phyloP scores from a whole-genome alignment of 352 stramenopile genomes.

The Phytopythium mirpurense region DNA sequence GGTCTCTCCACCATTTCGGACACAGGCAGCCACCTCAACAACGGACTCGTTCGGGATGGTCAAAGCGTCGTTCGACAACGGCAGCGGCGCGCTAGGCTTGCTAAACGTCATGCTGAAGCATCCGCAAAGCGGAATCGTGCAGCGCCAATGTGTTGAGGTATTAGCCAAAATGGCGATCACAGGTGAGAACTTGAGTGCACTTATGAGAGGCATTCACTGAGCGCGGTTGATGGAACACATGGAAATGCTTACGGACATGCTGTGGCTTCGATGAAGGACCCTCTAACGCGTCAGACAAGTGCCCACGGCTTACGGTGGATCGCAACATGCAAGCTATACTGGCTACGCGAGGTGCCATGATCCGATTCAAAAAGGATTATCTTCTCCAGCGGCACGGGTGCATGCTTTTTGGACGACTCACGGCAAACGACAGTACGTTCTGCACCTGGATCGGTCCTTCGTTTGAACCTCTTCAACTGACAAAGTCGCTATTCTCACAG shows the following conservation, averaged over 20 bases:
- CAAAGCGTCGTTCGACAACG: conserved; percentile 10
- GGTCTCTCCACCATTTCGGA: conserved; percentile 28
- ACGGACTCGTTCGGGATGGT: conserved; percentile 31
- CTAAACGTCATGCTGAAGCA: conserved; percentile 41
- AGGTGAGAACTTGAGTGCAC: conserved; percentile 11
- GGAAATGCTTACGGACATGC: neutral
- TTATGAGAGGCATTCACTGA: neutral
- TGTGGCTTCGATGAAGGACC: neutral
- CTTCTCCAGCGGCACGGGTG: conserved; percentile 28
- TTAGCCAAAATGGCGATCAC: conserved; percentile 35
- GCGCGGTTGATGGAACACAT: no score
- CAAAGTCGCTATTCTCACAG: conserved; percentile 6
- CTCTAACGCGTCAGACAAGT: neutral
- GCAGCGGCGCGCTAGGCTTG: conserved; percentile 16
- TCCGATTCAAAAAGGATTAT: conserved; percentile 45
- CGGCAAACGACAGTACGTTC: conserved; percentile 18
- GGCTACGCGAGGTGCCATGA: conserved; percentile 30
- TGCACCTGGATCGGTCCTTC: no score
- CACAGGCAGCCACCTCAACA: conserved; percentile 23
- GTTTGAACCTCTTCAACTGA: no score
- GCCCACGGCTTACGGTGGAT: neutral
- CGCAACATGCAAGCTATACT: conserved; percentile 11
- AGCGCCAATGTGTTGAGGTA: conserved; percentile 32
- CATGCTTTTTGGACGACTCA: conserved; percentile 42
- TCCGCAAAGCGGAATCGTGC: conserved; percentile 22